Conservation (phyloP, 257 asterid species). For the Euphrasia confusa region DNA sequence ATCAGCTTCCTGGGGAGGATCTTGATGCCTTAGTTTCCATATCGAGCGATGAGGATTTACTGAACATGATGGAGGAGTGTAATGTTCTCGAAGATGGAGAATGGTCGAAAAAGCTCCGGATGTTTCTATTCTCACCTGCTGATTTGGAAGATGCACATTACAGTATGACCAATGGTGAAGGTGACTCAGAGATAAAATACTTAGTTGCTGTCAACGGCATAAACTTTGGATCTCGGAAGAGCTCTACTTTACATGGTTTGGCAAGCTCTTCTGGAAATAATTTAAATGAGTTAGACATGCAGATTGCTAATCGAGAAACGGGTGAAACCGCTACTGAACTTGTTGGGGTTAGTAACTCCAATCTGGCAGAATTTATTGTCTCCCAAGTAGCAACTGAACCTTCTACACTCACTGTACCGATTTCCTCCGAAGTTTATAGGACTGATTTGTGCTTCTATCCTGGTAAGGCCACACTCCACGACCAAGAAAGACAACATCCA, state of each 20-base stretch:
- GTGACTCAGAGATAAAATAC: conserved; percentile 62
- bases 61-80: conserved; percentile 86
- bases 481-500: conserved; percentile 35
- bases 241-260: conserved; percentile 16
- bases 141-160: conserved; percentile 59
- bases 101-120: conserved; percentile 51
- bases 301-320: conserved; percentile 35
- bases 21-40: conserved; percentile 78
- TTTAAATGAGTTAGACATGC: conserved; percentile 50
- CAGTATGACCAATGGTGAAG: conserved; percentile 42
- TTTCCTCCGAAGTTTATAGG: conserved; percentile 34
- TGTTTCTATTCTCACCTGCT: conserved; percentile 57
- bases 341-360: conserved; percentile 35
- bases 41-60: conserved; percentile 68
- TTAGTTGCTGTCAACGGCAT: conserved; percentile 71
- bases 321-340: conserved; percentile 36
- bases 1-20: conserved; percentile 87
- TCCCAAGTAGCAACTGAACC: conserved; percentile 38
- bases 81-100: conserved; percentile 47
- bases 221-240: conserved; percentile 45
- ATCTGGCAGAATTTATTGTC: conserved; percentile 34
- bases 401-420: conserved; percentile 35
- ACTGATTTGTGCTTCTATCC: conserved; percentile 34
- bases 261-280: conserved; percentile 40
- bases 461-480: conserved; percentile 32